Conservation (phyloP, 1,139 yeast species). For the Magnusiomyces ingens region DNA sequence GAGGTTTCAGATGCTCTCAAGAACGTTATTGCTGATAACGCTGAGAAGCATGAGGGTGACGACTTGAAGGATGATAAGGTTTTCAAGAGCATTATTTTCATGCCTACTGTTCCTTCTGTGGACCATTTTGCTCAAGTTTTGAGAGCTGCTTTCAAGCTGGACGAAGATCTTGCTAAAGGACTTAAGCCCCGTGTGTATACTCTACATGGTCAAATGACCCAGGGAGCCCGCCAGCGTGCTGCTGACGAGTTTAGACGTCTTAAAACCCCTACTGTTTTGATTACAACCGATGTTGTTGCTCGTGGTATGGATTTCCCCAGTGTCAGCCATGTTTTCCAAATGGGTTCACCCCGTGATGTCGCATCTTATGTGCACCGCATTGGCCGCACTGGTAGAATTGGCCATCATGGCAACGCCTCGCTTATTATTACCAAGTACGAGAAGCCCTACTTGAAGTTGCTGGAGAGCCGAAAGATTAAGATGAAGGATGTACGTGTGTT, state of each 20-base stretch:
- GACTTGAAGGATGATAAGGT: conserved; percentile 27
- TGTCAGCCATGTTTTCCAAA: conserved; percentile 74
- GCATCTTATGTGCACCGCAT: conserved; percentile 85
- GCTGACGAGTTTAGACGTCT: conserved; percentile 50
- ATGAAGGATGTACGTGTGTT: conserved; percentile 16
- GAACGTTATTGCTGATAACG: conserved; percentile 27
- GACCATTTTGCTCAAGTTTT: conserved; percentile 45
- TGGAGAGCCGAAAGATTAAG: conserved; percentile 20
- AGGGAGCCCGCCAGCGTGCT: conserved; percentile 52
- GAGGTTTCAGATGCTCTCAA: conserved; percentile 27
- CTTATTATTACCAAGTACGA: conserved; percentile 28
- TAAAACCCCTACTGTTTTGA: conserved; percentile 48
- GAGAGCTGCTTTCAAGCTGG: conserved; percentile 17
- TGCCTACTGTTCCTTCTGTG: conserved; percentile 70
- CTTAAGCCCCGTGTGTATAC: conserved; percentile 19
- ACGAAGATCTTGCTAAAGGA: neutral
- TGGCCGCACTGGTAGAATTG: conserved; percentile 96
- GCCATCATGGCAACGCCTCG: conserved; percentile 54
- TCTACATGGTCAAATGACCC: conserved; percentile 70
- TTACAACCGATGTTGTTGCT: conserved; percentile 92
- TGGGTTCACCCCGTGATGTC: conserved; percentile 65
- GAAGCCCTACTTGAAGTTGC: conserved; percentile 20
- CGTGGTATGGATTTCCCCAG: conserved; percentile 93
- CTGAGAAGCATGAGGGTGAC: conserved; percentile 18
- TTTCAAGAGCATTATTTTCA: conserved; percentile 74